Evolutionary conservation across 176 grass and related monocot genomes (phyloP).

Genomic region (Saccharum officinarum): DNA sequence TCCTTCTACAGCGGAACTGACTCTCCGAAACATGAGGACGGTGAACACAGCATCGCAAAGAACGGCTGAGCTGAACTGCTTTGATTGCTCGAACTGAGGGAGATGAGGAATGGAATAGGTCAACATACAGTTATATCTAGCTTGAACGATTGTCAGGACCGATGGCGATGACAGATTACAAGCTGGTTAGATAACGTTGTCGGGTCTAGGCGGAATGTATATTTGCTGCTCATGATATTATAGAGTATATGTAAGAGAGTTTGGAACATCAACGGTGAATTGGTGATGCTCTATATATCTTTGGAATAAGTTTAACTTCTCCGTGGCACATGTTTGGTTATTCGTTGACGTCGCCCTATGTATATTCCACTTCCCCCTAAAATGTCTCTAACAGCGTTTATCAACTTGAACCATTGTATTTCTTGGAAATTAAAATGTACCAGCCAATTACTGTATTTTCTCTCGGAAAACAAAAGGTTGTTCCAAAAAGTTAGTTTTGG

Average conservation of each 20-base stretch:
- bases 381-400: neutral
- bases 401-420: neutral
- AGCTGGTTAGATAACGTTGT: slow-evolving; percentile 10
- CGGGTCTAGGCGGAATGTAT: slow-evolving; percentile 13
- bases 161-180: neutral
- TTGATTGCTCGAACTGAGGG: neutral
- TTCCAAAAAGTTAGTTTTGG: too few species aligned
- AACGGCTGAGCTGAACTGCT: neutral
- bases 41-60: neutral
- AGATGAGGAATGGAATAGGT: neutral
- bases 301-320: neutral
- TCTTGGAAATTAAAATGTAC: neutral
- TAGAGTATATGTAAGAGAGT: neutral
- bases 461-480: neutral
- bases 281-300: neutral
- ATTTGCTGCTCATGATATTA: slow-evolving; percentile 13
- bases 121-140: neutral
- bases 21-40: slow-evolving; percentile 28
- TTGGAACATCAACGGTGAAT: slow-evolving; percentile 15
- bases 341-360: neutral
- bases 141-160: neutral
- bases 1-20: slow-evolving; percentile 54
- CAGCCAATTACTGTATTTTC: neutral
- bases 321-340: neutral
- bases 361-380: neutral